Evolutionary conservation across 1,139 yeast genomes (phyloP), one percentile per base, ranked within the genome.

Genomic region (Wickerhamomyces sp.): DNA sequence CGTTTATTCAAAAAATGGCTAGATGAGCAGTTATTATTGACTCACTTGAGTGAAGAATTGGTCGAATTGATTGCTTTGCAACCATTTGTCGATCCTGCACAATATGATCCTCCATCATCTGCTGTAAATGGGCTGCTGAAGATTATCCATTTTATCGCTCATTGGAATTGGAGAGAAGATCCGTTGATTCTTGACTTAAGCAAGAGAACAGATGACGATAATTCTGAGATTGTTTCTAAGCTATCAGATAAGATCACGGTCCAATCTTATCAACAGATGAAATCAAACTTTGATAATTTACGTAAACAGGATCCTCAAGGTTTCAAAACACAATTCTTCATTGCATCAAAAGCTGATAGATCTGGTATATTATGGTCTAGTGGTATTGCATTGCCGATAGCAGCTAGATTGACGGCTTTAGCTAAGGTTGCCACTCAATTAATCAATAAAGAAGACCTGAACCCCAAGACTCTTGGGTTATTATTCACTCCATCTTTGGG

Each of bases 121-220:
- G 79, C 83, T 8, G 81, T 78, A 48, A 74, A 82, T 43, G 98
- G 96, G 13, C 88, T 92, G 56, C 68, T 86, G 45, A 81, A 94
- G 44, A 74, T 82, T 17, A 61, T 94, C 33, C 71, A 75, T 38
- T 86, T 83, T 54, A 63, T 92, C 33, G 74, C 95, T 14, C 65
- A 65, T 31, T 94, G 98, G 98, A 90, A 92, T 60, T 92, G 98
- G 98, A 81, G 78, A 53, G 95, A 85, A 48, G 89, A 82, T 36
- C 84, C 96, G 2, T 64, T 92, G 47, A 74, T 90, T 41, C 65
- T 92, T 48, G 96, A 90, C 55, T 67, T 87, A 49, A 71, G 75
- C 15, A 80, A 78, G 42, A 70, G 70, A 40, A 71, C 72, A 21
- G 71, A 70, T 27, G 61, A 61, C 8, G 66, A 61, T 26, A 63